Base-by-base conservation (phyloP, 1,284 basidiomycete species). In the Phellopilus nigrolimitatus region DNA sequence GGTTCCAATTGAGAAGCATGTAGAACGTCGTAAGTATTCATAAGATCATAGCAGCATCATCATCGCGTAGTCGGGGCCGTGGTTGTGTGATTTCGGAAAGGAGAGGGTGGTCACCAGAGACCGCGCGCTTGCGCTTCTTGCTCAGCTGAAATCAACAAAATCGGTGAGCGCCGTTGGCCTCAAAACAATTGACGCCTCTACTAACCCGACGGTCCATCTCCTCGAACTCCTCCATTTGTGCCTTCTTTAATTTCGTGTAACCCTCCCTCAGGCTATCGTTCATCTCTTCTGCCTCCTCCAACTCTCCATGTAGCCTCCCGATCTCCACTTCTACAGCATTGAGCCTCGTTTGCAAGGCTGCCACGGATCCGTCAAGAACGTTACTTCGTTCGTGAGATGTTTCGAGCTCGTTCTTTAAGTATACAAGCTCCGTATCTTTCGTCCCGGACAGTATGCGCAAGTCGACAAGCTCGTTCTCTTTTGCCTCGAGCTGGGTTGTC, bases 111-210 rank as follows among this genome's bases (percentile, higher is more conserved):
- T 13, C 4, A 1, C 19, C 33, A 24, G 1, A 15, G 7, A 37
- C 15, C 12, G 31, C 28, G 3, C 44, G 47, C 28, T 49, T 49
- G n/a, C 47, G 47, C 40, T 50, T 50, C 39, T 50, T 50, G 19
- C 21, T 34, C 13, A 43, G 22, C 48, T 43, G 22, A 9, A 40
- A 10, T 21, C 30, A 10, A 15, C 19, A 12, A 22, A 30, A 15
- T 22, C 13, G 27, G 31, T 30, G 15, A 42, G 17, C 22, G 17
- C 13, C 9, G 9, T 15, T 13, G 1, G 13, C 17, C 9, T 3
- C 21, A 27, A 40, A 40, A 49, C n/a, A 33, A 24, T 22, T 25
- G 21, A 50, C 34, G 41, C 28, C 5, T 9, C 7, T 15, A 38
- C 49, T 24, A 27, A 51, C 49, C 36, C 22, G 27, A 25, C 25